Percentiles rank a stretch among this genome's conserved stretches.
Evolutionary conservation across 495 filamentous ascomycete species (phyloP).

Genomic region (Trichocladium antarcticum): DNA sequence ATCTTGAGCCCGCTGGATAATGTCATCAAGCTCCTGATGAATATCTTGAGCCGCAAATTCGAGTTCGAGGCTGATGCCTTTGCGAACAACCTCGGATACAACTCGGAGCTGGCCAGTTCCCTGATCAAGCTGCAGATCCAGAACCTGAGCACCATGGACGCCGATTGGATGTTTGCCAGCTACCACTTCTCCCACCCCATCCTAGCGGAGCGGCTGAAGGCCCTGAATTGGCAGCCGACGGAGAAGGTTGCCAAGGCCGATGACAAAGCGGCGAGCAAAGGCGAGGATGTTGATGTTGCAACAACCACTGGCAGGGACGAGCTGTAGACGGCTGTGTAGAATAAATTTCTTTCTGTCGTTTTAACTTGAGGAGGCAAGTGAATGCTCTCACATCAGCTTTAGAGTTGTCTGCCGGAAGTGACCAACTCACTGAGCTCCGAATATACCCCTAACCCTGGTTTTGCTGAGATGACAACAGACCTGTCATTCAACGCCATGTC

Average conservation of each 20-base stretch:
- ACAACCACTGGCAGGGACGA: constrained; percentile 29
- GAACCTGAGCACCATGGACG: constrained; percentile 96
- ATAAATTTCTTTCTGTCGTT: too few species aligned
- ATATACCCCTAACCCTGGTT: too few species aligned
- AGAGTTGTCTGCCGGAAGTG: too few species aligned
- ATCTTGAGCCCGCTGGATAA: constrained; percentile 84
- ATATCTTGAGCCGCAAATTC: constrained; percentile 83
- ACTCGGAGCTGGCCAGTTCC: constrained; percentile 68
- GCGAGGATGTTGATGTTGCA: constrained; percentile 28
- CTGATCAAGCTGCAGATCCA: constrained; percentile 97
- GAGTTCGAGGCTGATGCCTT: constrained; percentile 95
- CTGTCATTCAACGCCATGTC: too few species aligned
- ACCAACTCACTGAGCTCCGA: too few species aligned
- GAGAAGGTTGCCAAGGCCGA: constrained; percentile 35
- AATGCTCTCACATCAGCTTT: too few species aligned
- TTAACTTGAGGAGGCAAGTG: too few species aligned
- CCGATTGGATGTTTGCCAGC: constrained; percentile 93
- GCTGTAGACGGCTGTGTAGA: constrained; percentile 18
- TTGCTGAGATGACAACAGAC: too few species aligned
- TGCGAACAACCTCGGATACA: constrained; percentile 73
- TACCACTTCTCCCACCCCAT: constrained; percentile 99
- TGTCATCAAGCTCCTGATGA: constrained; percentile 86
- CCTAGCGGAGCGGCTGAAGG: constrained; percentile 81
- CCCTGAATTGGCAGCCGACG: constrained; percentile 61
- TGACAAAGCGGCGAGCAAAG: constrained; percentile 19